Conservation (phyloP, 2,329 filamentous ascomycete species). For the Spiromastix sp. region DNA sequence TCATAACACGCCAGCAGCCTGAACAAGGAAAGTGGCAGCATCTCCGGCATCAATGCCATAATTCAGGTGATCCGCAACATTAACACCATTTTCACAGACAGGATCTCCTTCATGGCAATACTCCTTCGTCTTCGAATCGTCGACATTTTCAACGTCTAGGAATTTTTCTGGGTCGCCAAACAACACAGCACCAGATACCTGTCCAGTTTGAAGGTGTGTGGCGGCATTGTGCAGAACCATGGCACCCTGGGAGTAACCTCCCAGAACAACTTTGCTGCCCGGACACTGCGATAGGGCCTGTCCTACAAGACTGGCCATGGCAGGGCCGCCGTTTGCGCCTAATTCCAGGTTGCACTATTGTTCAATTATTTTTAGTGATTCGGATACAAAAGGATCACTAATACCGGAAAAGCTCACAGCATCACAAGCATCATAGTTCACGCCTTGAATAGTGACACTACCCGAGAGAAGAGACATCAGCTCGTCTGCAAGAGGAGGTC, state of each 20-base stretch:
- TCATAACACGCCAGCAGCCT: conserved; percentile 11
- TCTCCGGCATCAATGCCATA: conserved; percentile 26
- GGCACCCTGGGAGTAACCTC: conserved; percentile 23
- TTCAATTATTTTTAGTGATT: too few species aligned
- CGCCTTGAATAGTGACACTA: conserved; percentile 23
- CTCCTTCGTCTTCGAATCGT: conserved; percentile 33
- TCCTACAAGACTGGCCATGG: conserved; percentile 20
- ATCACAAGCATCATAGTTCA: conserved; percentile 22
- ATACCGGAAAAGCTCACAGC: too few species aligned
- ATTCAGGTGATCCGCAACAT: conserved; percentile 31
- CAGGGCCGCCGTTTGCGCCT: conserved; percentile 18
- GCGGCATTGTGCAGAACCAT: conserved; percentile 26
- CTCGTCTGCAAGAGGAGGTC: conserved; percentile 24
- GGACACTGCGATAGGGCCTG: conserved; percentile 20
- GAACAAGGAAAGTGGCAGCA: conserved; percentile 27
- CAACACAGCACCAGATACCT: conserved; percentile 31
- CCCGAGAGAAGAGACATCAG: conserved; percentile 16
- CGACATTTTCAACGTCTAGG: conserved; percentile 29
- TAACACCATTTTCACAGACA: conserved; percentile 38
- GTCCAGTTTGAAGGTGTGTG: conserved; percentile 16
- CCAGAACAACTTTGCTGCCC: conserved; percentile 22
- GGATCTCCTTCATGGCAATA: conserved; percentile 41
- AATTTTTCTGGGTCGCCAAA: conserved; percentile 37
- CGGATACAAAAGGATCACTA: too few species aligned
- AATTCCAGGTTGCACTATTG: conserved; percentile 18